Percentiles rank a stretch among this genome's conserved stretches.
Evolutionary conservation across 192 early-diverging fungal species (phyloP).

Genomic region (Coemansia sp.): DNA sequence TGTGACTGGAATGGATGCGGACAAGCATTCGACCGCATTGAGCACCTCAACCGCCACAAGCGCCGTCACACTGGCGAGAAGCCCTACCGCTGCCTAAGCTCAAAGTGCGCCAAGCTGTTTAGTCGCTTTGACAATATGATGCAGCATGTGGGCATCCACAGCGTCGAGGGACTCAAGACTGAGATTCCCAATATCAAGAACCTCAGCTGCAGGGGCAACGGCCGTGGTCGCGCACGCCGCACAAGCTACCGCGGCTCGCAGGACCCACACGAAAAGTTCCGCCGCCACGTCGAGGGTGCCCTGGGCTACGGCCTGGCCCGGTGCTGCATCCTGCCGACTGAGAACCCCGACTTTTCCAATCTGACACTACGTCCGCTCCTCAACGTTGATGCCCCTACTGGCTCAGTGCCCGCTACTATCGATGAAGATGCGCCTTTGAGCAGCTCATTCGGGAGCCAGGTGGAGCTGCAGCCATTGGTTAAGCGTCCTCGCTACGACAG

Average conservation of each 20-base stretch:
- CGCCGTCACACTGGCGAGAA: constrained; percentile 63
- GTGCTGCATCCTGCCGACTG: constrained; percentile 45
- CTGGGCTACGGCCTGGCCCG: constrained; percentile 34
- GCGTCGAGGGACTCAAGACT: constrained; percentile 45
- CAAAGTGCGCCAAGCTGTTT: constrained; percentile 64
- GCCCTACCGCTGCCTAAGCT: constrained; percentile 70
- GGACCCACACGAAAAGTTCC: constrained; percentile 45
- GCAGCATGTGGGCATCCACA: constrained; percentile 75
- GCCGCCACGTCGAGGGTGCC: constrained; percentile 40
- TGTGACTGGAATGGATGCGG: constrained; percentile 52
- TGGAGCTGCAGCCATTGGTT: background rate
- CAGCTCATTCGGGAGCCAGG: background rate
- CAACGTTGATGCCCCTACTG: constrained; percentile 11
- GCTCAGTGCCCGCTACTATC: background rate
- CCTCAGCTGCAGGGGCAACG: constrained; percentile 43
- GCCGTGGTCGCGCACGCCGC: constrained; percentile 52
- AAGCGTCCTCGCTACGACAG: constrained; percentile 48
- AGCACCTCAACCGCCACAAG: constrained; percentile 76
- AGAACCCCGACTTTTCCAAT: constrained; percentile 50
- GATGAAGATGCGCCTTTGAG: constrained; percentile 16
- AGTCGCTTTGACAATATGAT: constrained; percentile 82
- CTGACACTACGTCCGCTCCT: constrained; percentile 51
- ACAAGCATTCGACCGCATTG: constrained; percentile 69
- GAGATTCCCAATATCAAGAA: constrained; percentile 56
- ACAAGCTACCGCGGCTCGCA: constrained; percentile 47